These are phyloP conservation scores for Ananas comosus DNA, from an alignment of 176 grass and related monocot species.

Conservation along the genomic window DNA sequence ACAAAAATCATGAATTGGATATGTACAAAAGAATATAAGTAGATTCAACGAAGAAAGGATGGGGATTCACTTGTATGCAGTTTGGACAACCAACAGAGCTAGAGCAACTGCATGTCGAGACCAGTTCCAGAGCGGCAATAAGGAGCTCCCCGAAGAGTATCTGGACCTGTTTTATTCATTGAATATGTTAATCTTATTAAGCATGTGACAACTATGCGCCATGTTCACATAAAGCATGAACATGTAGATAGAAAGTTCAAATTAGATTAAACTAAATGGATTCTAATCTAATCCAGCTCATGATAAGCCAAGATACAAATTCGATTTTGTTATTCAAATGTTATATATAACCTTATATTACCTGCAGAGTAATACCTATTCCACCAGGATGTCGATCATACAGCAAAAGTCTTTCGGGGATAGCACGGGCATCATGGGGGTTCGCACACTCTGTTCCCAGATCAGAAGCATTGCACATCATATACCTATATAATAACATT, in stretches of 20 bases:
- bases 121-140: conserved; percentile 49
- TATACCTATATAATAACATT: conserved; percentile 35
- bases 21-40: not conserved
- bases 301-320: no score
- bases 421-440: conserved; percentile 60
- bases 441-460: conserved; percentile 76
- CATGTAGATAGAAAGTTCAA: not conserved
- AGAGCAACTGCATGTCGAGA: conserved; percentile 53
- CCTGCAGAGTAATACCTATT: conserved; percentile 57
- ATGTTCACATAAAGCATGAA: not conserved
- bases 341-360: conserved; percentile 32
- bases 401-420: conserved; percentile 64
- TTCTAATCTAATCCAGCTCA: no score
- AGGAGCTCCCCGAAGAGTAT: conserved; percentile 62
- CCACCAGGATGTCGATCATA: conserved; percentile 81
- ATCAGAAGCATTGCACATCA: conserved; percentile 71
- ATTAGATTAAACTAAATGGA: no score
- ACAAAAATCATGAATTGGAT: not conserved
- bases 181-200: not conserved
- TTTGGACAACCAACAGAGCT: conserved; percentile 57
- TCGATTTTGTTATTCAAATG: not conserved
- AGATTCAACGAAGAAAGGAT: not conserved
- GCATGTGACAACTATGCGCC: not conserved
- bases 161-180: conserved; percentile 36
- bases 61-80: conserved; percentile 50